Percentiles rank a stretch among this genome's conserved stretches.
Evolutionary conservation across 768 basidiomycete species (phyloP).

Genomic region (Lyophyllum decastes): DNA sequence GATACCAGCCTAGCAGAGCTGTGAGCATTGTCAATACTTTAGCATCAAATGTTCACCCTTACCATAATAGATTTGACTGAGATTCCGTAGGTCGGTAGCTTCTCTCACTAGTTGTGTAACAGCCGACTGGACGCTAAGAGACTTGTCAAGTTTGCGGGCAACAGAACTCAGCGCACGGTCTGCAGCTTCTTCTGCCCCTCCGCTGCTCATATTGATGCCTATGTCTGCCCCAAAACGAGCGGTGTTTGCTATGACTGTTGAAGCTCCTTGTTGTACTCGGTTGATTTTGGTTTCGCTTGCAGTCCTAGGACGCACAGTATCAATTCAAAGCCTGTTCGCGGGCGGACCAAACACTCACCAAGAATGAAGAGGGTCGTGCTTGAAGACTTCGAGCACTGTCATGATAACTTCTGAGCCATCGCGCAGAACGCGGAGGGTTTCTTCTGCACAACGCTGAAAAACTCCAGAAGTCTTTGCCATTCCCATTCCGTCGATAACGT

Average conservation of each 20-base stretch:
- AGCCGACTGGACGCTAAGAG: constrained; percentile 87
- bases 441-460: constrained; percentile 93
- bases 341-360: constrained; percentile 52
- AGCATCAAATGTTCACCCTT: constrained; percentile 16
- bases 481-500: constrained; percentile 95
- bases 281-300: constrained; percentile 76
- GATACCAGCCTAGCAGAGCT: constrained; percentile 7
- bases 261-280: constrained; percentile 52
- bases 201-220: constrained; percentile 64
- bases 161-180: constrained; percentile 86
- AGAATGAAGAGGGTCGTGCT: constrained; percentile 90
- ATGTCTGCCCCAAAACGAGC: constrained; percentile 41
- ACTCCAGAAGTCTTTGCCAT: constrained; percentile 89
- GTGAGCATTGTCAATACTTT: background rate
- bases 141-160: constrained; percentile 77
- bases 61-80: constrained; percentile 82
- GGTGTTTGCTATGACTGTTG: constrained; percentile 27
- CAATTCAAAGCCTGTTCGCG: background rate
- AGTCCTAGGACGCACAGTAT: constrained; percentile 49
- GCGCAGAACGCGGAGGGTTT: constrained; percentile 89
- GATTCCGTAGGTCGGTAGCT: constrained; percentile 75
- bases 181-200: constrained; percentile 80
- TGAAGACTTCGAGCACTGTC: constrained; percentile 96
- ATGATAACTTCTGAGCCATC: constrained; percentile 85
- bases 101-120: constrained; percentile 92